These are phyloP conservation scores for Circinella umbellata DNA, from an alignment of 371 early-diverging fungal genomes.

Conservation along the genomic window DNA sequence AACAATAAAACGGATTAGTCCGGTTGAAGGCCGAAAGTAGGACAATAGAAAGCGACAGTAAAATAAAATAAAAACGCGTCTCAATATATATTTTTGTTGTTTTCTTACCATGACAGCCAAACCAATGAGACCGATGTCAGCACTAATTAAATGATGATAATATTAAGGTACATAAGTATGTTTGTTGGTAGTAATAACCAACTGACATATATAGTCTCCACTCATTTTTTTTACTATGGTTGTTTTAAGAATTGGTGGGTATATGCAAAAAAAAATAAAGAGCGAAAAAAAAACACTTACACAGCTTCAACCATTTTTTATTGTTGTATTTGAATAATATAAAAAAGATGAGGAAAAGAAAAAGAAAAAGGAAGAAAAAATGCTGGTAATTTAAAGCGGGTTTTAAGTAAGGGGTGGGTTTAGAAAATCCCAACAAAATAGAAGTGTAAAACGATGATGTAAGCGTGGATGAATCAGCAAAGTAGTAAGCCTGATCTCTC, in stretches of 20 bases:
- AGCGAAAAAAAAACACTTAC: constrained; percentile 15
- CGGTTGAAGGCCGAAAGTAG: background rate
- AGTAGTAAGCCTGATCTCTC: constrained; percentile 2
- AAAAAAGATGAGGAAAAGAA: constrained; percentile 16
- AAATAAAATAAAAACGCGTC: too few species aligned
- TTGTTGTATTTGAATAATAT: background rate
- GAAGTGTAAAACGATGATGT: constrained; percentile 21
- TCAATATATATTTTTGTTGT: too few species aligned
- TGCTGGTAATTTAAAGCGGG: background rate
- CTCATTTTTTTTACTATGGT: too few species aligned
- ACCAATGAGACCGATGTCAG: constrained; percentile 99
- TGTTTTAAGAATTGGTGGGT: too few species aligned
- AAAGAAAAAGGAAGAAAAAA: constrained; percentile 5
- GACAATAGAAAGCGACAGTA: background rate
- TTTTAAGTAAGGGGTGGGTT: constrained; percentile 22
- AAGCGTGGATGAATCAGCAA: constrained; percentile 23
- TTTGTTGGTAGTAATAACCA: too few species aligned
- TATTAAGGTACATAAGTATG: too few species aligned
- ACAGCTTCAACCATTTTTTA: constrained; percentile 29
- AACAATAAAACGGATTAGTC: constrained; percentile 4
- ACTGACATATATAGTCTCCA: too few species aligned
- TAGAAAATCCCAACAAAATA: constrained; percentile 9
- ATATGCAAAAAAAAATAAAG: background rate
- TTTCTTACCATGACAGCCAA: constrained; percentile 96
- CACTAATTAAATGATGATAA: constrained; percentile 52